These are phyloP conservation scores for Floccularia luteovirens DNA, from an alignment of 768 basidiomycete species.

Conservation along the genomic window DNA sequence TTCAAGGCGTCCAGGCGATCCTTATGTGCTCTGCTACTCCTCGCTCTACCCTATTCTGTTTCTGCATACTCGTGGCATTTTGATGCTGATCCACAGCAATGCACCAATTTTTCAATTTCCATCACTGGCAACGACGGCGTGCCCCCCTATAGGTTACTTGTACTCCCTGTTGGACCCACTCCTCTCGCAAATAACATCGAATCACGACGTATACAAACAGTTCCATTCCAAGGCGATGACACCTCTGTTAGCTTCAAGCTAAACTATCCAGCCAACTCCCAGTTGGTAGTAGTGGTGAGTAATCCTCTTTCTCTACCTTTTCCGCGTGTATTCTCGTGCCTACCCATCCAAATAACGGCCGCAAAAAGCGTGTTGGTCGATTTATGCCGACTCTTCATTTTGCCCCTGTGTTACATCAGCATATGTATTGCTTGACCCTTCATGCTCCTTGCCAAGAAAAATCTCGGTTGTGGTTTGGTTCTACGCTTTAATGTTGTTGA, in stretches of 20 bases:
- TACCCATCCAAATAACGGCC: too few species aligned
- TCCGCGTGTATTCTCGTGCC: too few species aligned
- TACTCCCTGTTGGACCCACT: constrained; percentile 61
- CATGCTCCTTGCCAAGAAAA: too few species aligned
- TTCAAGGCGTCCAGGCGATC: too few species aligned
- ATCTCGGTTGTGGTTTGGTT: too few species aligned
- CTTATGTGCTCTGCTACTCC: constrained; percentile 17
- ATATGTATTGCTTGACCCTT: too few species aligned
- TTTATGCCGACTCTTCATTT: too few species aligned
- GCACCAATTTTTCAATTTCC: constrained; percentile 51
- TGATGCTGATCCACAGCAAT: constrained; percentile 49
- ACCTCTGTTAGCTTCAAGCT: constrained; percentile 45
- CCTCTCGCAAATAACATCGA: constrained; percentile 58
- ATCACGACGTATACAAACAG: constrained; percentile 49
- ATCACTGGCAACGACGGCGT: constrained; percentile 47
- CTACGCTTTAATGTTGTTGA: too few species aligned
- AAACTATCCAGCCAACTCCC: constrained; percentile 57
- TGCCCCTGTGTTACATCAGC: too few species aligned
- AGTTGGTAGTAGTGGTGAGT: constrained; percentile 74
- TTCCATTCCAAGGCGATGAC: constrained; percentile 37
- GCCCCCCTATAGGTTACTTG: constrained; percentile 61
- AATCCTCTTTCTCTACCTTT: constrained; percentile 3
- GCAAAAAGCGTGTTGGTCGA: too few species aligned
- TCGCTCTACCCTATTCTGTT: constrained; percentile 18
- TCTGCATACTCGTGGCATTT: constrained; percentile 41